A percentile compares a stretch with the other conserved stretches of the same genome.
phyloP scores from a whole-genome alignment of 805 yeast genomes.

The Metschnikowia picachoensis region DNA sequence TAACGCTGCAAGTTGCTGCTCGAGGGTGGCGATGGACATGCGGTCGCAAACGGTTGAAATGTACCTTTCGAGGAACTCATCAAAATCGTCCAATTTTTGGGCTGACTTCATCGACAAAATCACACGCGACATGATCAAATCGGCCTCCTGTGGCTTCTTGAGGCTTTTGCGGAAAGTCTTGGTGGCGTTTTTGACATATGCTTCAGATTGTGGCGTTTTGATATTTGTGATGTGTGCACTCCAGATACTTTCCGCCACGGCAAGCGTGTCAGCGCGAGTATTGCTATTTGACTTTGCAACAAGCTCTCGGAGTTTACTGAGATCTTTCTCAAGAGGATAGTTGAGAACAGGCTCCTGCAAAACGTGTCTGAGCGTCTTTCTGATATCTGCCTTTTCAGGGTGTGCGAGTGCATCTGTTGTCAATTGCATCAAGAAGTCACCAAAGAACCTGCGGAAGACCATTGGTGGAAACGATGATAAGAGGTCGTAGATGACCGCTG shows the following conservation, averaged over 20 bases:
- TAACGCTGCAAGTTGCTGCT: conserved; percentile 4
- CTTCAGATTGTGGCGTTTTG: conserved; percentile 13
- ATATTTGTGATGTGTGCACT: conserved; percentile 15
- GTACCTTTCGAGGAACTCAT: conserved; percentile 1
- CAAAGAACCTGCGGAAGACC: conserved; percentile 12
- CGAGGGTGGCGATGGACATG: conserved; percentile 3
- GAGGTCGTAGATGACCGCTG: conserved; percentile 2
- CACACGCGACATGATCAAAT: conserved; percentile 9
- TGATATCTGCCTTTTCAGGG: conserved; percentile 3
- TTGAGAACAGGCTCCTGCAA: conserved; percentile 51
- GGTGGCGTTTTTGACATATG: conserved; percentile 1
- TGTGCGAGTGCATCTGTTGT: conserved; percentile 1
- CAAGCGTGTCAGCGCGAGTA: conserved; percentile 3
- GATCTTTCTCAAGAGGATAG: conserved; percentile 47
- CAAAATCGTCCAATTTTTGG: conserved; percentile 1
- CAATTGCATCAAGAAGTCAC: conserved; percentile 1
- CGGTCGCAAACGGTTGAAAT: conserved; percentile 2
- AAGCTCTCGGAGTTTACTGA: conserved; percentile 19
- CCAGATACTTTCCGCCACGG: conserved; percentile 12
- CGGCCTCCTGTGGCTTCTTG: not conserved
- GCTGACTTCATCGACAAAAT: conserved; percentile 7
- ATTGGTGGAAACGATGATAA: conserved; percentile 6
- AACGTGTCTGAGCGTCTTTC: conserved; percentile 34
- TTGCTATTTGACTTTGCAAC: conserved; percentile 7
- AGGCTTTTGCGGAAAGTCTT: not conserved